A percentile compares a stretch with the other conserved stretches of the same genome.
phyloP scores from a whole-genome alignment of 2,329 filamentous ascomycete species.

The Arthroderma sp. region DNA sequence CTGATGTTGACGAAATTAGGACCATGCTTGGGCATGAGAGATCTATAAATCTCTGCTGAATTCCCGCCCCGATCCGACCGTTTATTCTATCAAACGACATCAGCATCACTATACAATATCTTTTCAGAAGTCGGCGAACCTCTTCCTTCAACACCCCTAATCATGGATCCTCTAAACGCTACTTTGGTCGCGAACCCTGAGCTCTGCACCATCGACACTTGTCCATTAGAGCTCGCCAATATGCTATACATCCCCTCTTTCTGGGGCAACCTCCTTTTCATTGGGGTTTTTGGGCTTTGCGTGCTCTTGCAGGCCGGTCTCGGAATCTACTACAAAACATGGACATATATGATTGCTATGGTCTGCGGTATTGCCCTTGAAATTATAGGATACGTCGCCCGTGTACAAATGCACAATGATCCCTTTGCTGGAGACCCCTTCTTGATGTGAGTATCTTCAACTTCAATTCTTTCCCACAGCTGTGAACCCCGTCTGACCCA shows the following conservation, averaged over 20 bases:
- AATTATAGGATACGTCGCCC: conserved; percentile 46
- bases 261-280: conserved; percentile 6
- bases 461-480: neutral
- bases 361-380: conserved; percentile 41
- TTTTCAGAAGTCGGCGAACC: too few relatives aligned
- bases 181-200: neutral
- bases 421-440: conserved; percentile 10
- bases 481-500: neutral
- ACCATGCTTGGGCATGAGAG: too few relatives aligned
- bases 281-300: conserved; percentile 7
- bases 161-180: too few relatives aligned
- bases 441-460: conserved; percentile 14
- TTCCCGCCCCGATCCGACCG: too few relatives aligned
- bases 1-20: too few relatives aligned
- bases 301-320: conserved; percentile 1
- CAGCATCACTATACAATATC: too few relatives aligned
- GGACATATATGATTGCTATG: conserved; percentile 32
- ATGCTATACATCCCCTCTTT: conserved; percentile 10
- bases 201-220: conserved; percentile 10
- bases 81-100: too few relatives aligned
- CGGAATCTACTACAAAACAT: conserved; percentile 6
- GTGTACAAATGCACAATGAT: conserved; percentile 43
- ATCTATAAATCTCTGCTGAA: too few relatives aligned
- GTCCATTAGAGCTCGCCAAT: conserved; percentile 6
- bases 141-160: too few relatives aligned